Conservation (phyloP, 2,329 filamentous ascomycete species). For the Xylariaceae sp. region DNA sequence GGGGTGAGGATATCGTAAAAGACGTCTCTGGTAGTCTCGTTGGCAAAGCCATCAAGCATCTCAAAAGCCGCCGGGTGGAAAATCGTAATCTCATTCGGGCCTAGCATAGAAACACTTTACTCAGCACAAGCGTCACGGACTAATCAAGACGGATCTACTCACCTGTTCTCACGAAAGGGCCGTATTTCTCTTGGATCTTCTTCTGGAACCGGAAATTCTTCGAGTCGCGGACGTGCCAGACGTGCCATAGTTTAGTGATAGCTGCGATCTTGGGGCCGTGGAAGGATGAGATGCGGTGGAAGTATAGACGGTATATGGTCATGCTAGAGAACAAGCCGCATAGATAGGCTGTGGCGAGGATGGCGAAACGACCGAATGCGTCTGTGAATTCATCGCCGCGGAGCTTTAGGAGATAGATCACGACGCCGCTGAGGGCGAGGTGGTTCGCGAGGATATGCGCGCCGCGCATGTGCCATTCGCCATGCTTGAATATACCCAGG, state of each 20-base stretch:
- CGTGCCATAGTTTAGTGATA: slow-evolving; percentile 26
- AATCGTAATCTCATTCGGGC: slow-evolving; percentile 21
- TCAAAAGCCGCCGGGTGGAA: slow-evolving; percentile 19
- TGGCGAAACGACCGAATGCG: slow-evolving; percentile 2
- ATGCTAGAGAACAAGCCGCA: slow-evolving; percentile 23
- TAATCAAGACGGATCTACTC: neutral
- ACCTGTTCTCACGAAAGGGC: slow-evolving; percentile 22
- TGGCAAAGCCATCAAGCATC: slow-evolving; percentile 21
- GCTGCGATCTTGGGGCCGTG: slow-evolving; percentile 34
- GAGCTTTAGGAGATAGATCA: slow-evolving; percentile 7
- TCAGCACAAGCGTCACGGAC: slow-evolving; percentile 5
- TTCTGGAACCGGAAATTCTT: slow-evolving; percentile 16
- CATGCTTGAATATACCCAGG: slow-evolving; percentile 21
- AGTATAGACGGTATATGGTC: slow-evolving; percentile 33
- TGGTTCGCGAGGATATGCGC: slow-evolving; percentile 19
- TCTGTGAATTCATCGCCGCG: neutral
- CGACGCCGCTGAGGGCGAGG: slow-evolving; percentile 6
- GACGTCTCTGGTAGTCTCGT: slow-evolving; percentile 21
- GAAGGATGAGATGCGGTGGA: slow-evolving; percentile 33
- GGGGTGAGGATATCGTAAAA: slow-evolving; percentile 25
- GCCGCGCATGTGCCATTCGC: slow-evolving; percentile 23
- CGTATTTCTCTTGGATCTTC: slow-evolving; percentile 20
- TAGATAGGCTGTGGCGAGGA: slow-evolving; percentile 15
- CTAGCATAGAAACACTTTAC: slow-evolving; percentile 6
- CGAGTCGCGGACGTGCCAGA: slow-evolving; percentile 22